Percentiles rank a stretch among this genome's conserved stretches.
Conservation (phyloP, 1,284 basidiomycete genomes). For the Naganishia sp. region DNA sequence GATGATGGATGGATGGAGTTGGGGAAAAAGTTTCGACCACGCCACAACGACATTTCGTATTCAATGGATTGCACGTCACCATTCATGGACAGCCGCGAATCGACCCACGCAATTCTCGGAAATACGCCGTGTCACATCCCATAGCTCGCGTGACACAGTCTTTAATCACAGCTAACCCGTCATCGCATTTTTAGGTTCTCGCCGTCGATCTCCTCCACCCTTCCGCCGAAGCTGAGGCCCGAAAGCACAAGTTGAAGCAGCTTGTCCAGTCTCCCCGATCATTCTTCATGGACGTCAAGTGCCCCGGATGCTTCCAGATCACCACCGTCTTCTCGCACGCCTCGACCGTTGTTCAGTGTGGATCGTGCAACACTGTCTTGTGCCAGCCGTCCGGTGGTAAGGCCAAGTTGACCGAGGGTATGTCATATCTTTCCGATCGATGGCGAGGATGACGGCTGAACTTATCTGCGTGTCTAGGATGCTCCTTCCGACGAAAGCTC, state of each 20-base stretch:
- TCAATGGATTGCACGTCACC: not conserved
- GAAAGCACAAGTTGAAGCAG: conserved; percentile 98
- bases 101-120: not conserved
- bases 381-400: conserved; percentile 99
- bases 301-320: conserved; percentile 72
- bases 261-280: conserved; percentile 97
- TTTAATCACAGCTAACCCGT: no score
- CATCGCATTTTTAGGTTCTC: conserved; percentile 69
- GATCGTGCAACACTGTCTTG: conserved; percentile 89
- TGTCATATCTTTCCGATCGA: conserved; percentile 59
- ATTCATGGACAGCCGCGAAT: no score
- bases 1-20: no score
- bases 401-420: conserved; percentile 97
- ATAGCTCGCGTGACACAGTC: no score
- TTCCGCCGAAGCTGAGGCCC: conserved; percentile 79
- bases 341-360: conserved; percentile 64
- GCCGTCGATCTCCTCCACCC: conserved; percentile 98
- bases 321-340: conserved; percentile 58
- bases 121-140: no score
- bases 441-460: not conserved
- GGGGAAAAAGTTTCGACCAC: no score
- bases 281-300: conserved; percentile 99
- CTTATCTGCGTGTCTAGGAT: conserved; percentile 14
- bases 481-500: conserved; percentile 37
- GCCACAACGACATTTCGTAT: not conserved